Evolutionary conservation across 2,329 filamentous ascomycete genomes (phyloP).

Genomic region (Aspergillus sp.): DNA sequence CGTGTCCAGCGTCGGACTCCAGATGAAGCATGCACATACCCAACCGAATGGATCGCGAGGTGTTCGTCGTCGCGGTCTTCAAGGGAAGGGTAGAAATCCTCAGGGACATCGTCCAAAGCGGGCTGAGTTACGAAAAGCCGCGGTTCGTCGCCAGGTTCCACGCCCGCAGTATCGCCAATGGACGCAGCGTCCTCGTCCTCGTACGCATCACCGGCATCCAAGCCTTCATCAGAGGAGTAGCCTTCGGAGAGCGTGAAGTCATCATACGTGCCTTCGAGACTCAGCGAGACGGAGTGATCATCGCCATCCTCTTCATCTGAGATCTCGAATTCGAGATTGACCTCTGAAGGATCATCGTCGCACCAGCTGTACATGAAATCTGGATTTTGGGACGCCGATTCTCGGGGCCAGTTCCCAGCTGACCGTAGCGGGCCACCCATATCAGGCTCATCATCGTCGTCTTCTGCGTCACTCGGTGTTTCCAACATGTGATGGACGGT

Average conservation of each 20-base stretch:
- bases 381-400: constrained; percentile 20
- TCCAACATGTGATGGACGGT: constrained; percentile 97
- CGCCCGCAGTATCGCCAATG: constrained; percentile 73
- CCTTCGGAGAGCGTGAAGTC: constrained; percentile 47
- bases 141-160: constrained; percentile 71
- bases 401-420: constrained; percentile 38
- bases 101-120: constrained; percentile 79
- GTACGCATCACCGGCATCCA: constrained; percentile 48
- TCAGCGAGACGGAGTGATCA: constrained; percentile 34
- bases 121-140: constrained; percentile 86
- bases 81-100: constrained; percentile 77
- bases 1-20: constrained; percentile 75
- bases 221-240: constrained; percentile 53
- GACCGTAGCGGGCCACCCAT: constrained; percentile 40
- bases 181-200: constrained; percentile 56
- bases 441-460: constrained; percentile 32
- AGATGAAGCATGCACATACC: constrained; percentile 83
- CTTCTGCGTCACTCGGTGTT: constrained; percentile 54
- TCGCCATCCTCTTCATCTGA: constrained; percentile 55
- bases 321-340: constrained; percentile 48
- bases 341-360: constrained; percentile 38
- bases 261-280: constrained; percentile 36
- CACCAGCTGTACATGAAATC: constrained; percentile 37
- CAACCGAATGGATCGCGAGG: constrained; percentile 74
- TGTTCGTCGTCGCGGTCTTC: constrained; percentile 78